Conservation (phyloP, 2,329 filamentous ascomycete genomes). For the Talaromyces sp. region DNA sequence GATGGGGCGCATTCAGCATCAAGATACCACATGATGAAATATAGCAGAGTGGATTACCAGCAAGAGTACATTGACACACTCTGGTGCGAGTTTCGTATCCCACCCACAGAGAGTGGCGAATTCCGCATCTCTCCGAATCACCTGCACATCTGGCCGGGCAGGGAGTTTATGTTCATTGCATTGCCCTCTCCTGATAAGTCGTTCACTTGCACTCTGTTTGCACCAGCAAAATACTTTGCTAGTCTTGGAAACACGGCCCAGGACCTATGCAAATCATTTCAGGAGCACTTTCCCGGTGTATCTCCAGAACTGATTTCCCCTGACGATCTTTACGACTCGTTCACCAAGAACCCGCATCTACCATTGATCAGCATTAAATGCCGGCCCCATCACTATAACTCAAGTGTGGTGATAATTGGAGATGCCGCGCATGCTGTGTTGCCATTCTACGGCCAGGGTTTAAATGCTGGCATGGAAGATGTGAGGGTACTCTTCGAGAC, state of each 20-base stretch:
- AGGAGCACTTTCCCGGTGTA: slow-evolving; percentile 81
- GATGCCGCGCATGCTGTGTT: slow-evolving; percentile 98
- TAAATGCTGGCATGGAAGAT: slow-evolving; percentile 95
- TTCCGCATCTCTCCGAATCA: slow-evolving; percentile 89
- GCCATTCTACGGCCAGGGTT: slow-evolving; percentile 95
- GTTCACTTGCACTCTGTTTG: slow-evolving; percentile 93
- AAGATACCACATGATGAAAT: slow-evolving; percentile 95
- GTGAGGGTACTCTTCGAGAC: slow-evolving; percentile 81
- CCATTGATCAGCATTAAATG: slow-evolving; percentile 94
- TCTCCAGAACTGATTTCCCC: slow-evolving; percentile 56
- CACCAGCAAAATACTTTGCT: slow-evolving; percentile 66
- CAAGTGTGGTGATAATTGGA: slow-evolving; percentile 77
- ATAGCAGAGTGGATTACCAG: slow-evolving; percentile 78
- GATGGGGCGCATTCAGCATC: slow-evolving; percentile 93
- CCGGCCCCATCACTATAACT: slow-evolving; percentile 74
- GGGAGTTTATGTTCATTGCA: slow-evolving; percentile 96
- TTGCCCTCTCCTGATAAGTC: slow-evolving; percentile 84
- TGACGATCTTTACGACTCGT: slow-evolving; percentile 66
- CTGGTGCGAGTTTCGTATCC: slow-evolving; percentile 93
- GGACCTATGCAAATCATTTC: slow-evolving; percentile 79
- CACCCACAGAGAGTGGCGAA: slow-evolving; percentile 47
- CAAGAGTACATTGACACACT: slow-evolving; percentile 95
- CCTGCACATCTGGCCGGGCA: slow-evolving; percentile 94
- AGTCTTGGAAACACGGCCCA: slow-evolving; percentile 61
- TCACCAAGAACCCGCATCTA: slow-evolving; percentile 77